phyloP scores from a whole-genome alignment of 2,329 filamentous ascomycete genomes.

The Colletotrichum eleusines region DNA sequence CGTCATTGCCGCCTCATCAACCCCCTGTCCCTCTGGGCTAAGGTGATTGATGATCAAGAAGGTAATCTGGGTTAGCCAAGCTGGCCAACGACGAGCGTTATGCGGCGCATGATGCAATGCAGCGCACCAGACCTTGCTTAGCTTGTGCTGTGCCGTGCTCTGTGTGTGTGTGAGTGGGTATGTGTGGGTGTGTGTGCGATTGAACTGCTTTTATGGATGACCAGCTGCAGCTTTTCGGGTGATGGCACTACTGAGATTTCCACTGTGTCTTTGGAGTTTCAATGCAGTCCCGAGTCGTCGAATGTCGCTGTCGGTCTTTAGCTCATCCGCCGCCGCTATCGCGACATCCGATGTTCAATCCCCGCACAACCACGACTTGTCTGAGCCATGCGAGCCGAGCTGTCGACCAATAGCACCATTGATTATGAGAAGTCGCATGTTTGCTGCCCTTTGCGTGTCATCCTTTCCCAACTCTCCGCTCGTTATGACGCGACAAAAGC shows the following conservation, averaged over 20 bases:
- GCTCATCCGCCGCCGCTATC: conserved; percentile 36
- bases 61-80: neutral
- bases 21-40: conserved; percentile 20
- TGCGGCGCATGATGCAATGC: conserved; percentile 40
- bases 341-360: conserved; percentile 39
- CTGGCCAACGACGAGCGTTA: conserved; percentile 22
- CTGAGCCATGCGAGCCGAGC: conserved; percentile 28
- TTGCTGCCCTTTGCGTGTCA: conserved; percentile 33
- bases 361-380: conserved; percentile 21
- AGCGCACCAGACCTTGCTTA: conserved; percentile 30
- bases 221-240: conserved; percentile 4
- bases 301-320: conserved; percentile 18
- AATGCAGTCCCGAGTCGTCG: conserved; percentile 21
- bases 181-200: neutral
- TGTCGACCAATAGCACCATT: conserved; percentile 3
- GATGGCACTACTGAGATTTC: conserved; percentile 13
- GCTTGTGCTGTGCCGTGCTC: conserved; percentile 6
- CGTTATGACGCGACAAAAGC: conserved; percentile 15
- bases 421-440: neutral
- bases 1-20: conserved; percentile 5
- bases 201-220: conserved; percentile 7
- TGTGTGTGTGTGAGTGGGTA: neutral
- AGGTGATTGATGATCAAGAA: conserved; percentile 24
- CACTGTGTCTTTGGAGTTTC: conserved; percentile 24
- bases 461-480: conserved; percentile 17